Base-by-base conservation (phyloP, 805 yeast genomes). In the Lipomyces oligophaga region DNA sequence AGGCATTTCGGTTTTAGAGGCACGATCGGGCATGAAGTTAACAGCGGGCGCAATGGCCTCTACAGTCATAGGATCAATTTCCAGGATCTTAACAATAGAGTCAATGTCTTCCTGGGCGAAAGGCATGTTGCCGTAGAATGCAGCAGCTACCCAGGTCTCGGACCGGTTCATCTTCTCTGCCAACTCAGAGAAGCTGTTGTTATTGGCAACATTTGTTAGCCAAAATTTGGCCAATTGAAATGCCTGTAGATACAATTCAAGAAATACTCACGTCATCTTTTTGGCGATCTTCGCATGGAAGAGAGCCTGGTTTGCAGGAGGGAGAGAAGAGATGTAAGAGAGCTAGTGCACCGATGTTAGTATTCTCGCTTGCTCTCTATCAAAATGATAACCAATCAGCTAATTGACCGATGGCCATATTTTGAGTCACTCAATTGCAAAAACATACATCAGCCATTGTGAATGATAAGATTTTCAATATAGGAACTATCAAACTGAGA, bases 41-140 rank as follows among this genome's bases (percentile, higher is more conserved):
- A 52, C 57, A 24, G 30, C 43, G 42, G 57, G 55, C 15, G 57
- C 45, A 28, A 51, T 32, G 32, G 51, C 30, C 41, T 38, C 37
- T 34, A 50, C 21, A 8, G 41, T 18, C 22, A 32, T 34, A 19
- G 45, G 49, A 40, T 51, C 57, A 34, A 52, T 33, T 26, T 52
- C 57, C 31, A 52, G 55, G 34, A 50, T 42, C 44, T 45, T 38
- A 32, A 26, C 38, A 33, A 52, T 46, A 15, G 39, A 33, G 38
- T 20, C 32, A 39, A 52, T 43, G 38, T 52, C 57, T 31, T 43
- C 49, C 30, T 52, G 45, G 38, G 54, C 55, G 28, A 51, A 40
- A 21, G 55, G 55, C 57, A 51, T 51, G 49, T 52, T 50, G n/a
- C 57, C 57, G 52, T 52, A 52, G 52, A 52, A 52, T 18, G 52